Percentiles rank a stretch among this genome's conserved stretches.
Conservation (phyloP, 257 asterid genomes). For the Plantago elongata region DNA sequence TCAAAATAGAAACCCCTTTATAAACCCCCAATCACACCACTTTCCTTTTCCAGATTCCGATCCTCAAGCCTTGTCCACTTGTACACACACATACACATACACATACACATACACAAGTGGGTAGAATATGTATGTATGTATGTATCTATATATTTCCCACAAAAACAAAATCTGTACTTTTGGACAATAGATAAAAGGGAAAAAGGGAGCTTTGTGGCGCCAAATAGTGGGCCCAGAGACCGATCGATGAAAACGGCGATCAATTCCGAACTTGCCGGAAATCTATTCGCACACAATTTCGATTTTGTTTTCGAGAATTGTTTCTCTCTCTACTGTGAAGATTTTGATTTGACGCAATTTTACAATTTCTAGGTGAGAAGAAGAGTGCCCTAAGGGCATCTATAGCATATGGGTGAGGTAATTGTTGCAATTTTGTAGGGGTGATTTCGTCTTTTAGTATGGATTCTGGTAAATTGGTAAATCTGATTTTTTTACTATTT, state of each 20-base stretch:
- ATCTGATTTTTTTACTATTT: too few species aligned
- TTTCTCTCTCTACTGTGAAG: too few species aligned
- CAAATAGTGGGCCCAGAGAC: constrained; percentile 33
- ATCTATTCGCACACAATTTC: constrained; percentile 25
- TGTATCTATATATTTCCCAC: neutral
- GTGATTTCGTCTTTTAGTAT: too few species aligned
- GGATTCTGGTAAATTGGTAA: too few species aligned
- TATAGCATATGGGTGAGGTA: too few species aligned
- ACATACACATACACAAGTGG: neutral
- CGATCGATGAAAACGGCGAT: constrained; percentile 63
- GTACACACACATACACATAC: constrained; percentile 31
- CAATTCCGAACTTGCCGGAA: constrained; percentile 58
- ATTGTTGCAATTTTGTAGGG: too few species aligned
- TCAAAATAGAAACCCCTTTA: neutral
- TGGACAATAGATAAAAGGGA: constrained; percentile 13
- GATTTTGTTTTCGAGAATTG: neutral
- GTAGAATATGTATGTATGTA: neutral
- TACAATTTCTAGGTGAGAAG: too few species aligned
- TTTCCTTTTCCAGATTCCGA: constrained; percentile 38
- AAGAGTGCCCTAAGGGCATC: too few species aligned
- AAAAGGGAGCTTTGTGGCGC: constrained; percentile 27
- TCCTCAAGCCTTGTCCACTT: constrained; percentile 34
- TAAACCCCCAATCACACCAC: constrained; percentile 18
- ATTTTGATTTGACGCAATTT: too few species aligned
- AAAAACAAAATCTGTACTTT: constrained; percentile 19